Base-by-base conservation (phyloP, 2,329 filamentous ascomycete species). In the Boeremia lycopersici region DNA sequence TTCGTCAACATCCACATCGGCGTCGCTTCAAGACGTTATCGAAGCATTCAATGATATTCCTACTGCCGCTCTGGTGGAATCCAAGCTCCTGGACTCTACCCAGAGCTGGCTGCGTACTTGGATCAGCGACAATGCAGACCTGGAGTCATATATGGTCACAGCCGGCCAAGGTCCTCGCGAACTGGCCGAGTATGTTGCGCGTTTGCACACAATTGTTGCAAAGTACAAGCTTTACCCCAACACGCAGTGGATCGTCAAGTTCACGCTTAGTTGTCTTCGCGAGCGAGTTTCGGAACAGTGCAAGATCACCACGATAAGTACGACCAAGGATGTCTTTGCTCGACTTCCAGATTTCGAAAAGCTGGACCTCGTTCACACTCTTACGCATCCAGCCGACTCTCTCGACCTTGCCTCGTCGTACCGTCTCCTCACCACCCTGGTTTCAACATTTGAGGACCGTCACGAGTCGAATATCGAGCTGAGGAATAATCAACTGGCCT, bases 21-120 rank as follows among this genome's bases (percentile, higher is more conserved):
- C 53, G 7, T 41, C 56, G 1, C 49, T 59, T 5, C 57, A 67
- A 12, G 50, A 64, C 4, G 53, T 69, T 4, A 38, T 74, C 13
- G 67, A 68, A 34, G 68, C 72, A 4, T 67, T 72, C 45, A 67
- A 67, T 17, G 67, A 71, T 11, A 26, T 73, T 13, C 58, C 68
- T 1, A 44, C 52, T 3, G 26, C 60, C 26, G 29, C 55, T 6
- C 50, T 74, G 38, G 55, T 53, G 25, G 57, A 65, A 29, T 41
- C 62, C 12, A 62, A 60, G 8, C 23, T 62, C 1, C 53, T 68
- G 26, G 56, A 57, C 8, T 47, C 59, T 5, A 61, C 61, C 1
- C 59, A 62, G 33, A 19, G 56, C 8, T 64, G 57, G 48, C 48
- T 73, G 11, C 62, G 55, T 12, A 56, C 47, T 15, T 70, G 67